Conservation (phyloP, 164 flowering plant species). For the Piper longum region DNA sequence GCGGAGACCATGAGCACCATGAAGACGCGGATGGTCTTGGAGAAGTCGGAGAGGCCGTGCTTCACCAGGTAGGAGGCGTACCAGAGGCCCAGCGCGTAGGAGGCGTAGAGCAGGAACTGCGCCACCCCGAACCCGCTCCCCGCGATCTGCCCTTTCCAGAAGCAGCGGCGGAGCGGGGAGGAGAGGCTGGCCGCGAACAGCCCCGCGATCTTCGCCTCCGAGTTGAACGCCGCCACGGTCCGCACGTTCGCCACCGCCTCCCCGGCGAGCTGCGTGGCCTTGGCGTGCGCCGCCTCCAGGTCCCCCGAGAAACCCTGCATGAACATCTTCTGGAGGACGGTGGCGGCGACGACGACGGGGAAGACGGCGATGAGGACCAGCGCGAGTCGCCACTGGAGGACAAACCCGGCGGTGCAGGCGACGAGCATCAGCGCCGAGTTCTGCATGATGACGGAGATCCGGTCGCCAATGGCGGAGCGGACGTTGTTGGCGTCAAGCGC, state of each 20-base stretch:
- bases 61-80: constrained; percentile 97
- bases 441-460: constrained; percentile 94
- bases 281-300: constrained; percentile 76
- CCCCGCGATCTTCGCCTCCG: constrained; percentile 62
- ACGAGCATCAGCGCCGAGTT: constrained; percentile 89
- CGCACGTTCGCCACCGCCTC: constrained; percentile 90
- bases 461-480: constrained; percentile 90
- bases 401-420: constrained; percentile 92
- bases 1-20: constrained; percentile 99
- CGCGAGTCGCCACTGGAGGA: constrained; percentile 93
- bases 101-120: constrained; percentile 79
- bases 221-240: constrained; percentile 95
- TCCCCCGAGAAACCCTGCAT: constrained; percentile 96
- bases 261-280: constrained; percentile 92
- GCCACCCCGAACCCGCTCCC: constrained; percentile 90
- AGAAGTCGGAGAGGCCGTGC: constrained; percentile 93
- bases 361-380: constrained; percentile 91
- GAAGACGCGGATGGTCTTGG: constrained; percentile 88
- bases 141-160: constrained; percentile 96
- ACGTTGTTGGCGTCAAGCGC: constrained; percentile 94
- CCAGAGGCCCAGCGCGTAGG: constrained; percentile 94
- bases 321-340: constrained; percentile 88
- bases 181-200: constrained; percentile 60
- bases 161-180: constrained; percentile 58
- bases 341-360: constrained; percentile 94